Evolutionary conservation across 2,329 filamentous ascomycete species (phyloP).

Genomic region (Aureobasidium sp.): DNA sequence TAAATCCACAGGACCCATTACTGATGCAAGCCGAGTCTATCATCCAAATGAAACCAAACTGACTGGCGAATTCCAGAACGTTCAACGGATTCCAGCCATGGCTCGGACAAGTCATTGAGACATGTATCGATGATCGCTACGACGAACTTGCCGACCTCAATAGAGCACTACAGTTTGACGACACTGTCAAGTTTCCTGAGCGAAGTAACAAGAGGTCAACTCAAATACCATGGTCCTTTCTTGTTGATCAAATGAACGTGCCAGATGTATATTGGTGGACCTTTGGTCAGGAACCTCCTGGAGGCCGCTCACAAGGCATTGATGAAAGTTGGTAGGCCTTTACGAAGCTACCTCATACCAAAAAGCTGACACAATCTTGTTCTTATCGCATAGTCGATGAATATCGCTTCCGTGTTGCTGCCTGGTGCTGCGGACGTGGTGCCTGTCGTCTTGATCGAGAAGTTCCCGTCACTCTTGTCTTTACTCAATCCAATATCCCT

Average conservation of each 20-base stretch:
- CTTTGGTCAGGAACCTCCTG: conserved; percentile 27
- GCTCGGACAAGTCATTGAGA: conserved; percentile 28
- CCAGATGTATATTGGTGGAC: conserved; percentile 35
- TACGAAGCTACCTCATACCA: background rate
- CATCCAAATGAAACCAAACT: background rate
- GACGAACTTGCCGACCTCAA: conserved; percentile 29
- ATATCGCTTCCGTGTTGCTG: conserved; percentile 30
- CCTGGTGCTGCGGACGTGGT: conserved; percentile 29
- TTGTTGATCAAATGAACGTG: conserved; percentile 33
- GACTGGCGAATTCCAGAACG: conserved; percentile 13
- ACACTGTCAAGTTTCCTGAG: conserved; percentile 31
- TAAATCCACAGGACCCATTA: conserved; percentile 29
- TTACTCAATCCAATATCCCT: conserved; percentile 27
- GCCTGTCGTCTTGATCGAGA: conserved; percentile 27
- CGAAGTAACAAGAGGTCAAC: conserved; percentile 26
- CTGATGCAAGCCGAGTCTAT: conserved; percentile 21
- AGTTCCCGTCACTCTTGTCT: conserved; percentile 29
- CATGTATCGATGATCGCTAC: conserved; percentile 30
- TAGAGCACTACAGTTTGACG: conserved; percentile 29
- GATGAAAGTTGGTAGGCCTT: conserved; percentile 11
- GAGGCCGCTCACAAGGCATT: conserved; percentile 11
- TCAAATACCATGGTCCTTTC: conserved; percentile 31
- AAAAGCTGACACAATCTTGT: background rate
- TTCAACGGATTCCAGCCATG: conserved; percentile 31
- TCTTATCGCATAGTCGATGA: conserved; percentile 21